phyloP scores from a whole-genome alignment of 148 eudicot genomes.

The Fagopyrum esculentum region DNA sequence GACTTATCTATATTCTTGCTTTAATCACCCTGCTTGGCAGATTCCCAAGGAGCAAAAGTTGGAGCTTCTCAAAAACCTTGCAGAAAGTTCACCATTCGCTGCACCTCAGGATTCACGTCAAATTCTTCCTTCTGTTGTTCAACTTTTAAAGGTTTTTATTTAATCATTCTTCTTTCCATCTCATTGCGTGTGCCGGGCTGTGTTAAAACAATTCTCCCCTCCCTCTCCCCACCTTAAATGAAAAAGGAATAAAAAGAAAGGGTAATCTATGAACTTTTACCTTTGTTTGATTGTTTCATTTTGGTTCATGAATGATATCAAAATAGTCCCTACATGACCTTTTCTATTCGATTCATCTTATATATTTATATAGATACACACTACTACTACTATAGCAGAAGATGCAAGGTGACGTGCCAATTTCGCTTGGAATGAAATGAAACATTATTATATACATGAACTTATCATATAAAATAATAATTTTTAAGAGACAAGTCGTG shows the following conservation, averaged over 20 bases:
- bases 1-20: not conserved
- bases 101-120: conserved; percentile 78
- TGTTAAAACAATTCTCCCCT: not conserved
- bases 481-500: too few species aligned
- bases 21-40: conserved; percentile 28
- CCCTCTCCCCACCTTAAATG: not conserved
- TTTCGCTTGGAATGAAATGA: too few species aligned
- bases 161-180: not conserved
- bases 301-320: too few species aligned
- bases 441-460: too few species aligned
- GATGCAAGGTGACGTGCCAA: too few species aligned
- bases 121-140: conserved; percentile 76
- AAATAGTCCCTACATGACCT: too few species aligned
- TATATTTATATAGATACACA: too few species aligned
- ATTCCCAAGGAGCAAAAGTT: conserved; percentile 86
- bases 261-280: too few species aligned
- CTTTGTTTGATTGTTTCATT: too few species aligned
- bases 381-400: too few species aligned
- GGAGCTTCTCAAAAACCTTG: conserved; percentile 87
- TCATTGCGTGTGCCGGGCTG: not conserved
- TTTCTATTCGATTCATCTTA: too few species aligned
- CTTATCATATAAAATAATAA: too few species aligned
- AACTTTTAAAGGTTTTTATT: conserved; percentile 58
- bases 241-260: not conserved
- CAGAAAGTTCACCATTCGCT: conserved; percentile 83